A percentile compares a stretch with the other conserved stretches of the same genome.
Conservation (phyloP, 371 early-diverging fungal genomes). For the Parasitella parasitica region DNA sequence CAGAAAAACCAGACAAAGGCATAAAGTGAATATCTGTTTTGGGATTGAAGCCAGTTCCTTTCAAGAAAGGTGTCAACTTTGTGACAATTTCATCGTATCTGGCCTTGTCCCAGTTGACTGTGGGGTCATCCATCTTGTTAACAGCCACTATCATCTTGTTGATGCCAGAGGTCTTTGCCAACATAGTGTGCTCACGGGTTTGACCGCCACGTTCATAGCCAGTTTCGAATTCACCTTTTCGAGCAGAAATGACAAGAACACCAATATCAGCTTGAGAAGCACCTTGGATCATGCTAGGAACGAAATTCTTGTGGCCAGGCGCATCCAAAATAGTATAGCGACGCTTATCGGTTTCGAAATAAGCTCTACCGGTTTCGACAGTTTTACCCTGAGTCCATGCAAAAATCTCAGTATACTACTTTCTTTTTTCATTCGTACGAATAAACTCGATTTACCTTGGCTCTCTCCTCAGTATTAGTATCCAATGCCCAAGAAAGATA, state of each 20-base stretch:
- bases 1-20: slow-evolving; percentile 96
- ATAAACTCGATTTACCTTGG: slow-evolving; percentile 67
- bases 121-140: slow-evolving; percentile 99
- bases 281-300: slow-evolving; percentile 98
- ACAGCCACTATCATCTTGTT: slow-evolving; percentile 88
- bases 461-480: slow-evolving; percentile 93
- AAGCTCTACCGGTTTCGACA: slow-evolving; percentile 96
- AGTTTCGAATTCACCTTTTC: slow-evolving; percentile 99
- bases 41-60: slow-evolving; percentile 88
- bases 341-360: slow-evolving; percentile 94
- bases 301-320: slow-evolving; percentile 99
- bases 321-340: slow-evolving; percentile 97
- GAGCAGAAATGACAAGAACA: slow-evolving; percentile 96
- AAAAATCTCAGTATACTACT: not conserved
- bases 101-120: slow-evolving; percentile 91
- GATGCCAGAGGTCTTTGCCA: slow-evolving; percentile 97
- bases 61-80: slow-evolving; percentile 90
- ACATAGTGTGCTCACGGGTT: slow-evolving; percentile 97
- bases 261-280: slow-evolving; percentile 98
- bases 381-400: slow-evolving; percentile 82
- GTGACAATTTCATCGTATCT: slow-evolving; percentile 86
- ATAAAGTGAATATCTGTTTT: slow-evolving; percentile 86
- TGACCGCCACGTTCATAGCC: slow-evolving; percentile 99
- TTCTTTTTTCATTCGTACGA: too few species aligned
- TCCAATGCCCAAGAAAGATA: slow-evolving; percentile 98